phyloP scores from a whole-genome alignment of 768 basidiomycete species.

The Russula sp. region DNA sequence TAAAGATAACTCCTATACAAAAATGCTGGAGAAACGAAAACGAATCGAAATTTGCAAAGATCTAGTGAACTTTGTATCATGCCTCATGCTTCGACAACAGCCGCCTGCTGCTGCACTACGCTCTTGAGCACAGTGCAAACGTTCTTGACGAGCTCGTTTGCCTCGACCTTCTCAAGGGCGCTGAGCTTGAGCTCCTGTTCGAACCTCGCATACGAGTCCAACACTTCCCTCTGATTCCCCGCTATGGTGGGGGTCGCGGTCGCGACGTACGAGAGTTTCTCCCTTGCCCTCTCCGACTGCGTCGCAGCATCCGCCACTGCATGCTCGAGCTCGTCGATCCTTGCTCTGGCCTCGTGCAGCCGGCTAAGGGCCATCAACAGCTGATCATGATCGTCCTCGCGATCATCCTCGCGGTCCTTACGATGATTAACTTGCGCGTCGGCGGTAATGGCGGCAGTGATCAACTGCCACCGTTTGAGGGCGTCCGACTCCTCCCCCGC shows the following conservation, averaged over 20 bases:
- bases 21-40: neutral
- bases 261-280: slow-evolving; percentile 20
- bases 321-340: slow-evolving; percentile 24
- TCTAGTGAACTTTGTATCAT: neutral
- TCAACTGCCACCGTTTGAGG: neutral
- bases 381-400: neutral
- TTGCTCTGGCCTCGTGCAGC: slow-evolving; percentile 14
- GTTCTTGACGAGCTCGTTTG: slow-evolving; percentile 19
- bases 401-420: neutral
- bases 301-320: slow-evolving; percentile 15
- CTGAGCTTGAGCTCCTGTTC: slow-evolving; percentile 13
- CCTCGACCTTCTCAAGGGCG: slow-evolving; percentile 19
- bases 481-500: neutral
- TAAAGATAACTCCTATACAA: neutral
- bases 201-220: slow-evolving; percentile 3
- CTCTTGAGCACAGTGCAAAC: slow-evolving; percentile 20
- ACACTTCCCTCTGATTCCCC: neutral
- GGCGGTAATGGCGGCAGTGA: neutral
- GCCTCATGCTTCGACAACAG: slow-evolving; percentile 5
- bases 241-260: neutral
- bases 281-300: slow-evolving; percentile 19
- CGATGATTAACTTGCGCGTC: neutral
- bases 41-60: neutral
- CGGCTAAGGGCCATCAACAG: slow-evolving; percentile 16
- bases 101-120: slow-evolving; percentile 12